Conservation (phyloP, 106 monocot species). For the Triglochin maritima region DNA sequence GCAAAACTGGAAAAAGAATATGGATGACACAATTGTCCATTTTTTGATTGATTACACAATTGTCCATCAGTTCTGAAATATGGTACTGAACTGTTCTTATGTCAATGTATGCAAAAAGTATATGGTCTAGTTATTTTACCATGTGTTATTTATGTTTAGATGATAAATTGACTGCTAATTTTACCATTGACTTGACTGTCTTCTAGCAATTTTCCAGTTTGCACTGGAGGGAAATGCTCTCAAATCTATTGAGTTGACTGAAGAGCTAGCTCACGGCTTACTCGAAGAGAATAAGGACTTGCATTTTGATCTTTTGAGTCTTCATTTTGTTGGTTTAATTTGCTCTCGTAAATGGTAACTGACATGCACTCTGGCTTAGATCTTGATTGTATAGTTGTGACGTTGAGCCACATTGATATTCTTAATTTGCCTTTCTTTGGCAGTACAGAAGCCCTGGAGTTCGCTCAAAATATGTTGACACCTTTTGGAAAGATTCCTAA, state of each 20-base stretch:
- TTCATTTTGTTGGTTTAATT: constrained; percentile 80
- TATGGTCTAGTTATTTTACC: no score
- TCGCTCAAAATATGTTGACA: constrained; percentile 63
- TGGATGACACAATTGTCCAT: no score
- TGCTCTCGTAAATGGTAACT: constrained; percentile 57
- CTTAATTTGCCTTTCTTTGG: constrained; percentile 9
- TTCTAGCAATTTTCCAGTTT: constrained; percentile 63
- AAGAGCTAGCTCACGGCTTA: constrained; percentile 60
- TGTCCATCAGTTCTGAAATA: no score
- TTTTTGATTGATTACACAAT: no score
- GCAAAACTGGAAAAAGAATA: no score
- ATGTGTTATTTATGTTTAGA: not conserved
- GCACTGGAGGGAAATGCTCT: constrained; percentile 75
- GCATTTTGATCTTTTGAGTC: constrained; percentile 90
- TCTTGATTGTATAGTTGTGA: not conserved
- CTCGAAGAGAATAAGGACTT: constrained; percentile 77
- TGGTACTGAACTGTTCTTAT: no score
- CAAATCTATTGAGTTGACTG: constrained; percentile 80
- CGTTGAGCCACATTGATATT: not conserved
- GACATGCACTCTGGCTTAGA: not conserved
- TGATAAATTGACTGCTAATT: constrained; percentile 2
- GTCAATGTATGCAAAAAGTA: no score
- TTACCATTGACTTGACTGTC: constrained; percentile 12
- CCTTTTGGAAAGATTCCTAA: constrained; percentile 72
- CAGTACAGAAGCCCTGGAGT: constrained; percentile 97